phyloP scores from a whole-genome alignment of 202 grass and related monocot species.

The Carex arenaria region DNA sequence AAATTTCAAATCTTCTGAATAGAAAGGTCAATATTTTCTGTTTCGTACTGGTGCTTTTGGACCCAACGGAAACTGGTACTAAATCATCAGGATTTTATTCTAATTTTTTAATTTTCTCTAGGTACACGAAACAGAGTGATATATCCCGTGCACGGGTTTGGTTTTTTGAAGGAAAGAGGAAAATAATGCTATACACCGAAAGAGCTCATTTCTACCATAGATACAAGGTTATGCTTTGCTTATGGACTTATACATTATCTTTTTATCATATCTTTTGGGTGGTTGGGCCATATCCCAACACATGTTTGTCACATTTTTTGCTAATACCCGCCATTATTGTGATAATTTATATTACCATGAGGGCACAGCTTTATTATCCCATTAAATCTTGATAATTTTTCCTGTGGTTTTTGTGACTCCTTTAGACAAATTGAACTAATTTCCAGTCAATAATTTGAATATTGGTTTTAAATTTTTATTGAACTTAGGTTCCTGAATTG shows the following conservation, averaged over 20 bases:
- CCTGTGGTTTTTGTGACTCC: background rate
- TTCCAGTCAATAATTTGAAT: background rate
- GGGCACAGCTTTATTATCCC: background rate
- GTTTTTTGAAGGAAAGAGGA: conserved; percentile 93
- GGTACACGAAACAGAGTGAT: conserved; percentile 68
- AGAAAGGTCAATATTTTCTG: background rate
- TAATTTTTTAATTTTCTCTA: conserved; percentile 15
- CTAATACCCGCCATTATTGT: background rate
- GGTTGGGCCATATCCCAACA: background rate
- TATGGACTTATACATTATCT: background rate
- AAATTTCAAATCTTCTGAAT: background rate
- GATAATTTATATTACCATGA: background rate
- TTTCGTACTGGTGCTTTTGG: background rate
- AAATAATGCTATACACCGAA: conserved; percentile 93
- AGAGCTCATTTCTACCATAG: conserved; percentile 96
- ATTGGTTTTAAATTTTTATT: background rate
- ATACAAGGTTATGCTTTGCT: conserved; percentile 60
- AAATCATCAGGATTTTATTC: background rate
- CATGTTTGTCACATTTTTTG: background rate
- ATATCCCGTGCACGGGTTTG: conserved; percentile 87
- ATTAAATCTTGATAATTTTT: background rate
- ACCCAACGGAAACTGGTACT: background rate
- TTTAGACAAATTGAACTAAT: background rate
- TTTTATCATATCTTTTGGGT: background rate
- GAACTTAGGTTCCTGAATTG: no score